Percentiles rank a stretch among this genome's conserved stretches.
These are phyloP conservation scores for Elsinoe perseae DNA, from an alignment of 2,329 filamentous ascomycete genomes.

Conservation along the genomic window DNA sequence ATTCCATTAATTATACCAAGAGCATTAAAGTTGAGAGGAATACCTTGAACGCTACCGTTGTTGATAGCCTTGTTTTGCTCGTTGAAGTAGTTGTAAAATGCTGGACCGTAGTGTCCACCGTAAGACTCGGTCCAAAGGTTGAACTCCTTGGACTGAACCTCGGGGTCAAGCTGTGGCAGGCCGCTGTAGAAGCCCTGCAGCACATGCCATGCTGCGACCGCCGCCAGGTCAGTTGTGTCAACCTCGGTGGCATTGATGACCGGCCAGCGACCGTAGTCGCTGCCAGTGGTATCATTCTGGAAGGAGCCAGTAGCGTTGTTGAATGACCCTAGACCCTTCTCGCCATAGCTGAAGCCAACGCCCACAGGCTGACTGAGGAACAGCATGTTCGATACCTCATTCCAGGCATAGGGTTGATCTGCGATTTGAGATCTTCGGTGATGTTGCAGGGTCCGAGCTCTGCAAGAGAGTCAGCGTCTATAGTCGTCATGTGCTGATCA, in stretches of 20 bases:
- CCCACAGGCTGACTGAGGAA: constrained; percentile 57
- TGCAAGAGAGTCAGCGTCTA: constrained; percentile 10
- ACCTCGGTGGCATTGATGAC: constrained; percentile 43
- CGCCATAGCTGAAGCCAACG: constrained; percentile 47
- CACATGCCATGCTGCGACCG: constrained; percentile 48
- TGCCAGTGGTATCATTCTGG: constrained; percentile 37
- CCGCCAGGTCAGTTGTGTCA: constrained; percentile 51
- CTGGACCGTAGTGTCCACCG: constrained; percentile 48
- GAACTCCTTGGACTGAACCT: constrained; percentile 29
- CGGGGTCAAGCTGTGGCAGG: constrained; percentile 41
- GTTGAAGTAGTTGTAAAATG: constrained; percentile 49
- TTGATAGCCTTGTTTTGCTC: constrained; percentile 49
- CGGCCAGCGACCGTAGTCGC: constrained; percentile 42
- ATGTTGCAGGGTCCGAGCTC: constrained; percentile 38
- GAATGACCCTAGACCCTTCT: constrained; percentile 33
- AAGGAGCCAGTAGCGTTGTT: constrained; percentile 39
- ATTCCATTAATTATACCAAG: constrained; percentile 51
- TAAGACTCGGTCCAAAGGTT: constrained; percentile 23
- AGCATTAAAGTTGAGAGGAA: constrained; percentile 42
- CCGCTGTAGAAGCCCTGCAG: constrained; percentile 48
- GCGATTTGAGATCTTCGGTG: constrained; percentile 28
- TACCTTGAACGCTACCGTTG: constrained; percentile 28
- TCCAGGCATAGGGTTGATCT: constrained; percentile 54
- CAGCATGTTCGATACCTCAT: constrained; percentile 51
- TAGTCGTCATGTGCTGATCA: background rate